phyloP scores from a whole-genome alignment of 106 monocot genomes.

The Triglochin maritima region DNA sequence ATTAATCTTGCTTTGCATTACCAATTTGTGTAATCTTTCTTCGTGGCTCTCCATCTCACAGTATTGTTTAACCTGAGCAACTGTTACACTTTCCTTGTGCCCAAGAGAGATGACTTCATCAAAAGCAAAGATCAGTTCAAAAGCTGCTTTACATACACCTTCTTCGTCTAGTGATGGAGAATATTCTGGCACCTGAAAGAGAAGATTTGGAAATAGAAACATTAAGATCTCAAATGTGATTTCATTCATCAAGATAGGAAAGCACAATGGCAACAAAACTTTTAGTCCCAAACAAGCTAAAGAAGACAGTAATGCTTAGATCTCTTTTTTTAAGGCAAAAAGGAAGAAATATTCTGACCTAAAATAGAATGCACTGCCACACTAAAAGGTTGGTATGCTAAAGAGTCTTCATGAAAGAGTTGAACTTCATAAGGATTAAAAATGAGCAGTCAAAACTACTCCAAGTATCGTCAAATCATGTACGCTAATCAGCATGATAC shows the following conservation, averaged over 20 bases:
- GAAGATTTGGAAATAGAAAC: neutral
- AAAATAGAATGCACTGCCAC: too few relatives aligned
- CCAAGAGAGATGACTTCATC: constrained; percentile 98
- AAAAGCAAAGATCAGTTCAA: constrained; percentile 97
- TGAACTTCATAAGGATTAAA: too few relatives aligned
- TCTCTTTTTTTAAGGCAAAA: too few relatives aligned
- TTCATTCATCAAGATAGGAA: neutral
- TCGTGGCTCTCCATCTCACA: constrained; percentile 99
- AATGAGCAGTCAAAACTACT: too few relatives aligned
- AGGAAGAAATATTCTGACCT: too few relatives aligned
- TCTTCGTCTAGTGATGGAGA: constrained; percentile 90
- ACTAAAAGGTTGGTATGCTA: too few relatives aligned
- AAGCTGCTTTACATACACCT: constrained; percentile 63
- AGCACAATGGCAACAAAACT: neutral
- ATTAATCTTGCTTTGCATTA: constrained; percentile 89
- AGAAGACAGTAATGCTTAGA: too few relatives aligned
- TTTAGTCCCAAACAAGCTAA: too few relatives aligned
- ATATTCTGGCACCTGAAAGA: constrained; percentile 86
- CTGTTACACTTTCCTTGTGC: constrained; percentile 80
- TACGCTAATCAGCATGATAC: too few relatives aligned
- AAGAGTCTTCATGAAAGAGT: too few relatives aligned
- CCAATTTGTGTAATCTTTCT: constrained; percentile 76
- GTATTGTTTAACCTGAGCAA: constrained; percentile 90
- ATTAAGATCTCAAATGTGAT: neutral
- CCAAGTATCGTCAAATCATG: too few relatives aligned